Percentiles rank a stretch among this genome's conserved stretches.
phyloP scores from a whole-genome alignment of 768 basidiomycete genomes.

The Termitomyces sp. region DNA sequence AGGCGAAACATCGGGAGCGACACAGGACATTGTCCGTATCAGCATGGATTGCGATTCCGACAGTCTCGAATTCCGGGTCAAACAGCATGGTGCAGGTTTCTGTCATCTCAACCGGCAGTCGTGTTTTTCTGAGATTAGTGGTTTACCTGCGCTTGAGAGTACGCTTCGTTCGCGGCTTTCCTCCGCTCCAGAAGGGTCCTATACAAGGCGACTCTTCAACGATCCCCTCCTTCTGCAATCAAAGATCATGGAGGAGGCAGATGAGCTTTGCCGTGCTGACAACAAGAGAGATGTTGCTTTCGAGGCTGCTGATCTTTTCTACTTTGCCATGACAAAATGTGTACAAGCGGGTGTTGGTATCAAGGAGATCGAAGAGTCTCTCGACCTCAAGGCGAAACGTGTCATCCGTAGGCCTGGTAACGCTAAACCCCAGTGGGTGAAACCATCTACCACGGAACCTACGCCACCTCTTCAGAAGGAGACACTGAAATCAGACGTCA shows the following conservation, averaged over 20 bases:
- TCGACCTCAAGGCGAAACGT: constrained; percentile 83
- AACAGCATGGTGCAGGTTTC: constrained; percentile 88
- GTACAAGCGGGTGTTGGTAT: constrained; percentile 76
- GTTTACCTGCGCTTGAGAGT: constrained; percentile 74
- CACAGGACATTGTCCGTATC: constrained; percentile 81
- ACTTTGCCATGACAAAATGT: constrained; percentile 87
- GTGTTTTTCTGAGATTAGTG: constrained; percentile 83
- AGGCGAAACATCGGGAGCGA: constrained; percentile 93
- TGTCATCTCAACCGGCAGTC: constrained; percentile 85
- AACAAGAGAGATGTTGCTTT: constrained; percentile 82
- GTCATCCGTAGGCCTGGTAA: constrained; percentile 85
- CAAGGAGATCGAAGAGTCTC: constrained; percentile 73
- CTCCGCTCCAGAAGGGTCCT: constrained; percentile 84
- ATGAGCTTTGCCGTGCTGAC: constrained; percentile 85
- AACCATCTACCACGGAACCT: constrained; percentile 16
- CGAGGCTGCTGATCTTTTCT: constrained; percentile 92
- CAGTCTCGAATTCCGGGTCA: constrained; percentile 83
- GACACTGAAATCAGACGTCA: constrained; percentile 32
- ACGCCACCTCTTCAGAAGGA: constrained; percentile 1
- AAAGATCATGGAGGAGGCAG: constrained; percentile 98
- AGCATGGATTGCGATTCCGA: constrained; percentile 90
- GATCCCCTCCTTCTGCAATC: constrained; percentile 78
- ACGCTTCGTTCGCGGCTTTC: constrained; percentile 68
- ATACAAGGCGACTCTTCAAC: constrained; percentile 82
- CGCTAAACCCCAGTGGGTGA: constrained; percentile 80